Conservation (phyloP, 352 stramenopile genomes). For the Pythium rishiriense region DNA sequence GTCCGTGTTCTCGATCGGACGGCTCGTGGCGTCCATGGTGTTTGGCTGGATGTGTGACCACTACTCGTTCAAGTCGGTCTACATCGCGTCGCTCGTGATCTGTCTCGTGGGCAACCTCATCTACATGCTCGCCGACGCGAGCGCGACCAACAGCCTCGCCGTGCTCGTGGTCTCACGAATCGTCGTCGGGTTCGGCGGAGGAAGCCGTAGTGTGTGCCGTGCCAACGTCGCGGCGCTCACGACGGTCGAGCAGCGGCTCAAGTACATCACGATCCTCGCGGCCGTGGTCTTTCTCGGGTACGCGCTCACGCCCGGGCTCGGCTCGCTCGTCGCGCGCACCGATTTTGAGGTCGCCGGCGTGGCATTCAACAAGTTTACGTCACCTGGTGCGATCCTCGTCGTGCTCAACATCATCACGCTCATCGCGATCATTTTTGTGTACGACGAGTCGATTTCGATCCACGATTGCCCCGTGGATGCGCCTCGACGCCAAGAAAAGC, state of each 20-base stretch:
- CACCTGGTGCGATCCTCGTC: conserved; percentile 52
- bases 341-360: conserved; percentile 50
- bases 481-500: conserved; percentile 33
- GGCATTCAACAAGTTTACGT: conserved; percentile 72
- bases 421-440: conserved; percentile 49
- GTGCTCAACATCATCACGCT: conserved; percentile 58
- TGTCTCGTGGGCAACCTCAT: conserved; percentile 72
- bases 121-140: conserved; percentile 59
- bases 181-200: conserved; percentile 61
- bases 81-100: conserved; percentile 64
- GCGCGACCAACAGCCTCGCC: conserved; percentile 50
- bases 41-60: conserved; percentile 82
- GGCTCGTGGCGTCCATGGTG: conserved; percentile 74
- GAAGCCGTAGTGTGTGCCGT: conserved; percentile 38
- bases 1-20: conserved; percentile 70
- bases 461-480: conserved; percentile 49
- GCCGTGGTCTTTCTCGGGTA: conserved; percentile 41
- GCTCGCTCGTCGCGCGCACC: conserved; percentile 50
- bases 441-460: conserved; percentile 44
- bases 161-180: conserved; percentile 58
- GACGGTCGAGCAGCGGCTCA: conserved; percentile 55
- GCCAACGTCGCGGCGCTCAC: conserved; percentile 66
- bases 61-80: conserved; percentile 75
- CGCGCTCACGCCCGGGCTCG: conserved; percentile 46
- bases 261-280: conserved; percentile 62